A percentile compares a stretch with the other conserved stretches of the same genome.
Evolutionary conservation across 176 grass and related monocot genomes (phyloP).

Genomic region (Microstegium vimineum): DNA sequence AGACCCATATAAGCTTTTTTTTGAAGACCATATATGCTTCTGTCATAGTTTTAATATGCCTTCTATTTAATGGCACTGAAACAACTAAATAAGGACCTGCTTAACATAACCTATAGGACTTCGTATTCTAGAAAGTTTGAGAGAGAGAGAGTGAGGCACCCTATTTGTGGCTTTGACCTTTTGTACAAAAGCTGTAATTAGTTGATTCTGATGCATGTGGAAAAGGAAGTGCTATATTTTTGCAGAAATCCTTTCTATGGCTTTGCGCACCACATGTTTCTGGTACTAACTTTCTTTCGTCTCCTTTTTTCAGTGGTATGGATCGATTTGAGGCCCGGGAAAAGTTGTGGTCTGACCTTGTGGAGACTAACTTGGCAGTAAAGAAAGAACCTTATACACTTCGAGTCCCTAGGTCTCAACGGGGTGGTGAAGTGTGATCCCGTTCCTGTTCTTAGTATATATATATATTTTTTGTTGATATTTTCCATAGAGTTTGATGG

Average conservation of each 20-base stretch:
- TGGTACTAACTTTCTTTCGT: conserved; percentile 23
- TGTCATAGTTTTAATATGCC: background rate
- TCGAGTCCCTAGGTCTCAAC: conserved; percentile 95
- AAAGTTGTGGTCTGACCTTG: conserved; percentile 93
- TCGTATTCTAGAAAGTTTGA: conserved; percentile 15
- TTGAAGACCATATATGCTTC: background rate
- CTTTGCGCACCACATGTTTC: conserved; percentile 14
- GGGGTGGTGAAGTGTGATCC: conserved; percentile 90
- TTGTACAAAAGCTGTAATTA: conserved; percentile 4
- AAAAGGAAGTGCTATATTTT: background rate
- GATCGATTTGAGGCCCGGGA: conserved; percentile 92
- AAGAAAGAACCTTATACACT: conserved; percentile 90
- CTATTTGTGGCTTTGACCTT: background rate
- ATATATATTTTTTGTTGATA: conserved; percentile 18
- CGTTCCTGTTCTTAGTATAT: conserved; percentile 34
- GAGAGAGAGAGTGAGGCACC: background rate
- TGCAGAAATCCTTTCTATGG: conserved; percentile 3
- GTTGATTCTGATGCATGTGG: background rate
- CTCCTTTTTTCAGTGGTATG: conserved; percentile 64
- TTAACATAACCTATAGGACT: background rate
- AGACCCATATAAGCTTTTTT: conserved; percentile 8
- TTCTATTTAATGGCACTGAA: background rate
- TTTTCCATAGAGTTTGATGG: conserved; percentile 21
- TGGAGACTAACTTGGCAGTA: conserved; percentile 76
- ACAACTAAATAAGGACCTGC: background rate